Evolutionary conservation across 768 basidiomycete genomes (phyloP).

Genomic region (Lepiota brunneoincarnata): DNA sequence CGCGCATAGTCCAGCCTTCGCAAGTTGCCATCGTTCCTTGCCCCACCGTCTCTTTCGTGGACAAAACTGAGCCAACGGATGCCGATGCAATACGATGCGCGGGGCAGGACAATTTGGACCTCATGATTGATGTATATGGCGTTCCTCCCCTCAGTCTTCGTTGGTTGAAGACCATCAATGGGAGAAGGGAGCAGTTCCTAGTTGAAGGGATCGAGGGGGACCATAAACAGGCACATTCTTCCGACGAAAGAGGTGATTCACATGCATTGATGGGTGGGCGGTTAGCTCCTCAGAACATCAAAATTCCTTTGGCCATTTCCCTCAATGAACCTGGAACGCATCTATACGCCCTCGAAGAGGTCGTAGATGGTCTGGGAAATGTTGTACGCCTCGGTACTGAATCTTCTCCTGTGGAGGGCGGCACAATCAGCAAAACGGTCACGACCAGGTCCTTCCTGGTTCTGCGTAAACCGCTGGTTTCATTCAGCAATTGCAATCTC

Average conservation of each 20-base stretch:
- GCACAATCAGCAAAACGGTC: slow-evolving; percentile 36
- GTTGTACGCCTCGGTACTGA: slow-evolving; percentile 46
- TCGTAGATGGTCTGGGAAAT: slow-evolving; percentile 85
- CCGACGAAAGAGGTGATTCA: slow-evolving; percentile 13
- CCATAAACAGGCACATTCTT: slow-evolving; percentile 31
- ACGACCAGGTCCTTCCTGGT: slow-evolving; percentile 65
- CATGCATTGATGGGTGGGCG: slow-evolving; percentile 5
- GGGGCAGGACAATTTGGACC: slow-evolving; percentile 57
- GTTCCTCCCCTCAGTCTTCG: slow-evolving; percentile 75
- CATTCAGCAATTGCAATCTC: slow-evolving; percentile 74
- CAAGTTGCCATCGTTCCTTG: slow-evolving; percentile 80
- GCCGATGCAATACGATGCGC: slow-evolving; percentile 59
- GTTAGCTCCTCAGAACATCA: slow-evolving; percentile 51
- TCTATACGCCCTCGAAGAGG: slow-evolving; percentile 72
- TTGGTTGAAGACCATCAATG: slow-evolving; percentile 72
- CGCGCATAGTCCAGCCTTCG: slow-evolving; percentile 58
- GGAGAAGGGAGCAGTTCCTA: slow-evolving; percentile 64
- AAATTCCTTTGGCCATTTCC: slow-evolving; percentile 66
- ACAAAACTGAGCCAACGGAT: slow-evolving; percentile 28
- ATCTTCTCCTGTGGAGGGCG: slow-evolving; percentile 15
- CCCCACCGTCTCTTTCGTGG: slow-evolving; percentile 69
- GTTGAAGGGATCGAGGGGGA: slow-evolving; percentile 83
- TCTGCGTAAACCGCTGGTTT: slow-evolving; percentile 65
- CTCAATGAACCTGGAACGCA: slow-evolving; percentile 65
- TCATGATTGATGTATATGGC: slow-evolving; percentile 66